Percentiles rank a stretch among this genome's conserved stretches.
Conservation (phyloP, 2,329 filamentous ascomycete genomes). For the Botrytis elliptica region DNA sequence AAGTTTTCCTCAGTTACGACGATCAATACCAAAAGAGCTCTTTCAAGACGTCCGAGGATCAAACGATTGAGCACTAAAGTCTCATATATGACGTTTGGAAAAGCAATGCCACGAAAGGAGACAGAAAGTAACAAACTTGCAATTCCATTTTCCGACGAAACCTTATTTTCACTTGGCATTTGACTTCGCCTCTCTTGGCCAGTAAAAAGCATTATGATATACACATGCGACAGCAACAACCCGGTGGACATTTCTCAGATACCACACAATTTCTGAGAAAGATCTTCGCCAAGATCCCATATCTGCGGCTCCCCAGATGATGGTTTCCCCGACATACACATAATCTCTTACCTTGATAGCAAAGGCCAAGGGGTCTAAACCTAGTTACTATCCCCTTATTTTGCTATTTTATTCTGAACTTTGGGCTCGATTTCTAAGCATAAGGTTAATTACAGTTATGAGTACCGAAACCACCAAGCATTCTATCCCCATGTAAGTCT, state of each 20-base stretch:
- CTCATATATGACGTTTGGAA: slow-evolving; percentile 6
- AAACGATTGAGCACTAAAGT: not conserved
- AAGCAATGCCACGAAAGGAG: slow-evolving; percentile 14
- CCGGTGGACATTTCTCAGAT: not conserved
- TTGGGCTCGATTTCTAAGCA: not conserved
- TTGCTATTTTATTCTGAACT: not conserved
- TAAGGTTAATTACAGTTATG: not conserved
- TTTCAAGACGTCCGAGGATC: not conserved
- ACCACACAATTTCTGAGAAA: not conserved
- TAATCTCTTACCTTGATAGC: slow-evolving; percentile 1
- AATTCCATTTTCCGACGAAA: not conserved
- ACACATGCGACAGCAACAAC: not conserved
- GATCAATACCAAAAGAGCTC: slow-evolving; percentile 5
- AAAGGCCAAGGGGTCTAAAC: not conserved
- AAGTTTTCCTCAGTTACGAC: not conserved
- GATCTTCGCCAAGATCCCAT: slow-evolving; percentile 9
- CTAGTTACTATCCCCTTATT: not conserved
- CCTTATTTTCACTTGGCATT: slow-evolving; percentile 19
- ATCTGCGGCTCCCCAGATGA: slow-evolving; percentile 19
- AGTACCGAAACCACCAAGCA: not conserved
- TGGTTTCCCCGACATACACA: not conserved
- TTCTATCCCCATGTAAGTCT: slow-evolving; percentile 6
- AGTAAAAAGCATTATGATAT: not conserved
- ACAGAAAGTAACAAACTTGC: not conserved
- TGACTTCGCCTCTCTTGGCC: slow-evolving; percentile 20